A percentile compares a stretch with the other conserved stretches of the same genome.
phyloP scores from a whole-genome alignment of 257 asterid species.

The Solanum tarijense region DNA sequence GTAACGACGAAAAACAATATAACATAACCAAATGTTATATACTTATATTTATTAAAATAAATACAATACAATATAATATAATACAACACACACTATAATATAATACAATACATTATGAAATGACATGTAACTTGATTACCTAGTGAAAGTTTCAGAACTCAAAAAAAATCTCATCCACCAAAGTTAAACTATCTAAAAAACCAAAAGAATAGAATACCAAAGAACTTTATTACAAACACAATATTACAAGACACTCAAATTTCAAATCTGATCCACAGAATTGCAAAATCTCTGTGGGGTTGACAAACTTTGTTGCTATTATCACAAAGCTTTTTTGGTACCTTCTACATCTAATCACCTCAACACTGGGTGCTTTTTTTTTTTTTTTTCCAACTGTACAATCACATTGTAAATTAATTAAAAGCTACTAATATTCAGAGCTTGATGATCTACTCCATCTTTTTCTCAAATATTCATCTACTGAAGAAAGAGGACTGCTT shows the following conservation, averaged over 20 bases:
- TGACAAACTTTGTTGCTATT: background rate
- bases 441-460: slow-evolving; percentile 79
- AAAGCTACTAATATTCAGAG: slow-evolving; percentile 25
- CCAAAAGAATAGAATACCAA: background rate
- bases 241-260: background rate
- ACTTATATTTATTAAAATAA: background rate
- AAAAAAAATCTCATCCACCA: background rate
- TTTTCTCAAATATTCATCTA: slow-evolving; percentile 52
- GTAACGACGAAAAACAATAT: background rate
- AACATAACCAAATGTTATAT: no score
- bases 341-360: slow-evolving; percentile 29
- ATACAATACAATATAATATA: background rate
- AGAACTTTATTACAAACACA: background rate
- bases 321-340: background rate
- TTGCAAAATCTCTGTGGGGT: background rate
- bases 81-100: background rate
- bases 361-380: slow-evolving; percentile 42
- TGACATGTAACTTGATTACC: background rate
- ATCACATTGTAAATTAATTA: slow-evolving; percentile 3
- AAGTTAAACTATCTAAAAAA: background rate
- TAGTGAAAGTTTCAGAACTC: background rate
- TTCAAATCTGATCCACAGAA: background rate
- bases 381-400: slow-evolving; percentile 18
- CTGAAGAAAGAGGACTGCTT: slow-evolving; percentile 56
- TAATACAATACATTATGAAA: background rate